Base-by-base conservation (phyloP, 768 basidiomycete species). In the Galerina sulciceps region DNA sequence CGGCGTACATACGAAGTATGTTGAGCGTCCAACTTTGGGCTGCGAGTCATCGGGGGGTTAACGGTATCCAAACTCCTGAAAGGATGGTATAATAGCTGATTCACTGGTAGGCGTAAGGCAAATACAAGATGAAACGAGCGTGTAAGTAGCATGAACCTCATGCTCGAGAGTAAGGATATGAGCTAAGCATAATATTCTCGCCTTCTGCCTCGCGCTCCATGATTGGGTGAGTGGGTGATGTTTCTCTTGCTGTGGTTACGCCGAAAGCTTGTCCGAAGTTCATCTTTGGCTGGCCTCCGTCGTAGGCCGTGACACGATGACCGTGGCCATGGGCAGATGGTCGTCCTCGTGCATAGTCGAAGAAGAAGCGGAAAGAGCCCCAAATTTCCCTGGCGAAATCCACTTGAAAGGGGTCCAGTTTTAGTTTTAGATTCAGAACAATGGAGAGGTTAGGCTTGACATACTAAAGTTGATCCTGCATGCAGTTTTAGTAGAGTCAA, bases 341-440 rank as follows among this genome's bases (percentile, higher is more conserved):
- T 40, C 71, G 74, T 26, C 73, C 71, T n/a, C 66, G 66, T 61
- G 70, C 77, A 36, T 66, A 63, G 65, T 76, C 74, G 55, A 82
- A 63, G 74, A 87, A 92, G 75, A 84, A 93, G 54, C 74, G 77
- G 59, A 90, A 58, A 2, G 90, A 91, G 56, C 75, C 70, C 31
- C 68, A 67, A 17, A 93, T 92, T 72, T 95, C 93, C 47, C 73
- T 44, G 1, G 34, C 44, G 23, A 66, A 66, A 52, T 66, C 65
- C 36, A 18, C 54, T n/a, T 31, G 18, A 34, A 23, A 23, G 26
- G 20, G 18, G 34, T n/a, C 53, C 40, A 58, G 41, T 22, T 22
- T 49, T n/a, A n/a, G n/a, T n/a, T n/a, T n/a, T n/a, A 22, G 42
- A n/a, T 18, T 46, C 2, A 31, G 26, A 22, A 23, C 26, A 50